phyloP scores from a whole-genome alignment of 2,329 filamentous ascomycete species.

The Tricladium varicosporioides region DNA sequence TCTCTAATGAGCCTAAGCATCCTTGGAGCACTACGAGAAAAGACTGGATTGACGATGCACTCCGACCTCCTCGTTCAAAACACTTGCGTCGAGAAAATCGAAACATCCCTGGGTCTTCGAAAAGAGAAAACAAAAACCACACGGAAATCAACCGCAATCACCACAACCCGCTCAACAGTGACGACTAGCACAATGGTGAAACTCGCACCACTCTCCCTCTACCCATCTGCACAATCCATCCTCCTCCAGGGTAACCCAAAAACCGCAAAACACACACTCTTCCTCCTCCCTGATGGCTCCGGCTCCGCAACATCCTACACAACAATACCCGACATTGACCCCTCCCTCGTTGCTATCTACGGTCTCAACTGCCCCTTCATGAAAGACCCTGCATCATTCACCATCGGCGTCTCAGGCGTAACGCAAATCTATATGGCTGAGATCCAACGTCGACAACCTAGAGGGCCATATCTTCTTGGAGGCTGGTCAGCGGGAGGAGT shows the following conservation, averaged over 20 bases:
- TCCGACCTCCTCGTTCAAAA: constrained; percentile 33
- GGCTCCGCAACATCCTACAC: constrained; percentile 34
- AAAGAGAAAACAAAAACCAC: constrained; percentile 3
- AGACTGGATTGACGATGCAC: constrained; percentile 37
- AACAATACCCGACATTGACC: constrained; percentile 35
- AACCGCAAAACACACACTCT: constrained; percentile 43
- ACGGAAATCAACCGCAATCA: background rate
- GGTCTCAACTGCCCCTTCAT: constrained; percentile 68
- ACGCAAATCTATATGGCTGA: constrained; percentile 63
- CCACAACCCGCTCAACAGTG: background rate
- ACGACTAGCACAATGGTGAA: background rate
- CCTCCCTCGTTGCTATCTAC: constrained; percentile 45
- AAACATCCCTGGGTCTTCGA: constrained; percentile 20
- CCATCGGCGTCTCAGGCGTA: constrained; percentile 62
- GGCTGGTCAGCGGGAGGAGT: constrained; percentile 75
- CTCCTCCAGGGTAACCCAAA: constrained; percentile 45
- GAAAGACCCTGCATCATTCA: constrained; percentile 62
- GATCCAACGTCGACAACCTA: constrained; percentile 66
- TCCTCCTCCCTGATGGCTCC: constrained; percentile 45
- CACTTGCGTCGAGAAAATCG: constrained; percentile 23
- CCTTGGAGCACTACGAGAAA: constrained; percentile 21
- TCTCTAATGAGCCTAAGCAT: constrained; percentile 57
- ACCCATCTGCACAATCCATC: constrained; percentile 27
- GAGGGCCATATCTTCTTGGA: constrained; percentile 62
- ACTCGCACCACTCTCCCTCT: background rate